Conservation (phyloP, 2,329 filamentous ascomycete genomes). For the Apiospora aurea region DNA sequence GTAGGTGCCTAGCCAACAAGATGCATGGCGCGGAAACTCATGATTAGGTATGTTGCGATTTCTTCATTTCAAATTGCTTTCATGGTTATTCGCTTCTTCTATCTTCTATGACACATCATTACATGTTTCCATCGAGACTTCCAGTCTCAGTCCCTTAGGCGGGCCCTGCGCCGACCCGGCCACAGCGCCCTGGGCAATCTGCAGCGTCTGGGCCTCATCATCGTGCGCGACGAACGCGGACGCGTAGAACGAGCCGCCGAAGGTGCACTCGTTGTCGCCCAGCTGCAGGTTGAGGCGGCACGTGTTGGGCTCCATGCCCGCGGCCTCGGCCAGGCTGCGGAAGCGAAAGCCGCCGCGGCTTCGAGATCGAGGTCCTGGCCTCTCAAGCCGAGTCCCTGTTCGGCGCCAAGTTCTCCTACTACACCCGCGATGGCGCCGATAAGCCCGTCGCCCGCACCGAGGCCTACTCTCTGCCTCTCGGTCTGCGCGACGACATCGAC, state of each 20-base stretch:
- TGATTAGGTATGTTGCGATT: neutral
- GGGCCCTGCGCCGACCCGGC: neutral
- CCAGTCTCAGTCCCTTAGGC: neutral
- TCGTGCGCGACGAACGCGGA: slow-evolving; percentile 13
- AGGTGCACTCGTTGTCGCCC: neutral
- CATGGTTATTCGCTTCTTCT: neutral
- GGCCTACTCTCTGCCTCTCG: slow-evolving; percentile 17
- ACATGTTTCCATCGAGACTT: neutral
- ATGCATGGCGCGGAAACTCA: neutral
- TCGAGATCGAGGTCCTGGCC: slow-evolving; percentile 6
- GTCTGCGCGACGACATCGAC: slow-evolving; percentile 9
- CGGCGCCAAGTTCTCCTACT: slow-evolving; percentile 19
- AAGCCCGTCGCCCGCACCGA: slow-evolving; percentile 17
- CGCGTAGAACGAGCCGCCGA: slow-evolving; percentile 20
- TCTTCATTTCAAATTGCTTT: neutral
- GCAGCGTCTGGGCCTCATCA: neutral
- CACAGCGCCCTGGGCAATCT: slow-evolving; percentile 21
- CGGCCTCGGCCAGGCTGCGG: slow-evolving; percentile 21
- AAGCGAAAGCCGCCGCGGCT: slow-evolving; percentile 10
- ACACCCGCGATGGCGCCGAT: neutral
- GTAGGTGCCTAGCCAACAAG: no score
- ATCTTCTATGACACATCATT: neutral
- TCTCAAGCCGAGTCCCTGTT: slow-evolving; percentile 9
- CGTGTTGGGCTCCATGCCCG: neutral
- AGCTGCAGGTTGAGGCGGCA: slow-evolving; percentile 23